Evolutionary conservation across 768 basidiomycete species (phyloP).

Genomic region (Harrya chromipes): DNA sequence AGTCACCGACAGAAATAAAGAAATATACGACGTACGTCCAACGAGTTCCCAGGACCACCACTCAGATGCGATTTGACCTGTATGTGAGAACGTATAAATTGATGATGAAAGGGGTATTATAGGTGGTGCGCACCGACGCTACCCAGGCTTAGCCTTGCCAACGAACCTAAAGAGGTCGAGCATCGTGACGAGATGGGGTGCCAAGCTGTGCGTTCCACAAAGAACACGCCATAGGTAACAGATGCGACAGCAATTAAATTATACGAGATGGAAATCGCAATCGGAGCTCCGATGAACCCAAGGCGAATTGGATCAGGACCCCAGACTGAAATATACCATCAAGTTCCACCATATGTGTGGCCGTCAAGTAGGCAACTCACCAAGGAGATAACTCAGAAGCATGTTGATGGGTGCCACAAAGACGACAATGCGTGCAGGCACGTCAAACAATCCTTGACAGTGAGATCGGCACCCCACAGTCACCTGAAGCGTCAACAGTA

Average conservation of each 20-base stretch:
- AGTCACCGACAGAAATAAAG: background rate
- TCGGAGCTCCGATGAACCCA: slow-evolving; percentile 90
- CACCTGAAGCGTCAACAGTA: slow-evolving; percentile 17
- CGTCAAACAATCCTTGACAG: slow-evolving; percentile 65
- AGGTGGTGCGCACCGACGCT: slow-evolving; percentile 55
- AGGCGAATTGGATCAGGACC: slow-evolving; percentile 77
- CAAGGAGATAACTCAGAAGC: slow-evolving; percentile 78
- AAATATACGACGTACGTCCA: slow-evolving; percentile 34
- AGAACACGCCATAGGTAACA: slow-evolving; percentile 59
- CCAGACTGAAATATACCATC: slow-evolving; percentile 78
- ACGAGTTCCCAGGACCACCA: slow-evolving; percentile 98
- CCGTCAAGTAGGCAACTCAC: slow-evolving; percentile 32
- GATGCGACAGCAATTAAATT: slow-evolving; percentile 70
- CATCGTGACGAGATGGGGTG: slow-evolving; percentile 65
- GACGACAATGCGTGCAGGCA: slow-evolving; percentile 82
- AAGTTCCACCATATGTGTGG: slow-evolving; percentile 7
- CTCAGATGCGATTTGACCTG: slow-evolving; percentile 78
- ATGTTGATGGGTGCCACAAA: slow-evolving; percentile 84
- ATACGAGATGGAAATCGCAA: slow-evolving; percentile 85
- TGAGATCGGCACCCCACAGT: background rate
- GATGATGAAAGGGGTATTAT: background rate
- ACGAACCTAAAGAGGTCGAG: slow-evolving; percentile 62
- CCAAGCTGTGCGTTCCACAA: slow-evolving; percentile 77
- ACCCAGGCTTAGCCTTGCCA: slow-evolving; percentile 75
- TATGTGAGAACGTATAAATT: background rate